Evolutionary conservation across 2,329 filamentous ascomycete species (phyloP).

Genomic region (Escovopsis sp.): DNA sequence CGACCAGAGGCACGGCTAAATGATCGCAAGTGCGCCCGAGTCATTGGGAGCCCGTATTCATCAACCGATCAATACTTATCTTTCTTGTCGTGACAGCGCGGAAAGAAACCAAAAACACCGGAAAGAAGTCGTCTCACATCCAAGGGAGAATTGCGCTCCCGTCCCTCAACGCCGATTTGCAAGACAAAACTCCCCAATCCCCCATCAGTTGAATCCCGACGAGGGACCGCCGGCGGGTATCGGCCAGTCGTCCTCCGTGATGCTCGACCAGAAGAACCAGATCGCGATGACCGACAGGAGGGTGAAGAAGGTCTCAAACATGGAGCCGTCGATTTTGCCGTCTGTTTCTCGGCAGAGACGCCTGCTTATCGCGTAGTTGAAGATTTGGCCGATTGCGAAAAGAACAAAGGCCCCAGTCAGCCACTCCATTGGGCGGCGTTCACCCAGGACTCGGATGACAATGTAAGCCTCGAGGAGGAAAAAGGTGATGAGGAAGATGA

Average conservation of each 20-base stretch:
- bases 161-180: slow-evolving; percentile 12
- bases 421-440: slow-evolving; percentile 86
- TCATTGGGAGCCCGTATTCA: no score
- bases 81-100: slow-evolving; percentile 5
- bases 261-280: slow-evolving; percentile 97
- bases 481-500: slow-evolving; percentile 80
- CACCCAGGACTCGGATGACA: slow-evolving; percentile 73
- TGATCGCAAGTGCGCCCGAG: slow-evolving; percentile 10
- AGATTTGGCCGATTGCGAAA: slow-evolving; percentile 86
- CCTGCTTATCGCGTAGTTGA: slow-evolving; percentile 86
- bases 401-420: slow-evolving; percentile 58
- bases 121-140: slow-evolving; percentile 1
- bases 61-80: slow-evolving; percentile 1
- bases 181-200: slow-evolving; percentile 4
- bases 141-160: slow-evolving; percentile 5
- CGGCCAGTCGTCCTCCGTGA: slow-evolving; percentile 97
- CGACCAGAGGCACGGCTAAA: slow-evolving; percentile 7
- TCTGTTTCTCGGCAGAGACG: slow-evolving; percentile 74
- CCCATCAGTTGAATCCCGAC: slow-evolving; percentile 4
- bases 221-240: slow-evolving; percentile 30
- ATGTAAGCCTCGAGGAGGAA: slow-evolving; percentile 72
- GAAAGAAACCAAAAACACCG: no score
- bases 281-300: slow-evolving; percentile 66
- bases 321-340: slow-evolving; percentile 79
- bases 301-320: slow-evolving; percentile 91